These are phyloP conservation scores for Tephrocybe rancida DNA, from an alignment of 768 basidiomycete genomes.

Conservation along the genomic window DNA sequence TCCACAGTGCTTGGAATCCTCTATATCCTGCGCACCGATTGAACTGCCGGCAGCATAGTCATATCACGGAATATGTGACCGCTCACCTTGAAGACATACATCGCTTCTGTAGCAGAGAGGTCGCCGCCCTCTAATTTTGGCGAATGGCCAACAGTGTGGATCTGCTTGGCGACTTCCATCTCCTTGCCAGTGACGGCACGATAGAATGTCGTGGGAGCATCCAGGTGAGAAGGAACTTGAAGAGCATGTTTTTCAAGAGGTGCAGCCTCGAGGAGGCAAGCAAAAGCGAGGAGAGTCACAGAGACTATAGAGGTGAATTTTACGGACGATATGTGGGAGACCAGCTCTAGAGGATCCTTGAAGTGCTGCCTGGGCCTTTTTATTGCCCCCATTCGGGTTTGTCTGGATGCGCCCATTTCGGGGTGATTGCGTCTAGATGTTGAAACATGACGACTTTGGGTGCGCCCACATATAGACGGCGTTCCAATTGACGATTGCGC, in stretches of 20 bases:
- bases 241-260: not conserved
- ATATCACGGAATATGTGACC: not conserved
- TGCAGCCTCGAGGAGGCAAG: not conserved
- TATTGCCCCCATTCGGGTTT: no score
- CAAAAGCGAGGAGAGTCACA: not conserved
- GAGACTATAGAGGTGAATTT: not conserved
- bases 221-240: not conserved
- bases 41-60: not conserved
- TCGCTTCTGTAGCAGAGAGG: not conserved
- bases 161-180: not conserved
- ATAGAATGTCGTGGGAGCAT: not conserved
- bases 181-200: not conserved
- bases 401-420: no score
- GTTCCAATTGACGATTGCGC: no score
- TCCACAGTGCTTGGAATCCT: not conserved
- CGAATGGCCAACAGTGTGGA: not conserved
- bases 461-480: no score
- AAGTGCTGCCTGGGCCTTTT: no score
- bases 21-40: not conserved
- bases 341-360: no score
- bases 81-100: not conserved
- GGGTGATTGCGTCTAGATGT: no score
- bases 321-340: not conserved
- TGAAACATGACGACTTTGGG: no score
- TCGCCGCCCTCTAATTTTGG: not conserved